Evolutionary conservation across 2,329 filamentous ascomycete species (phyloP).

Genomic region (Diaporthe sp.): DNA sequence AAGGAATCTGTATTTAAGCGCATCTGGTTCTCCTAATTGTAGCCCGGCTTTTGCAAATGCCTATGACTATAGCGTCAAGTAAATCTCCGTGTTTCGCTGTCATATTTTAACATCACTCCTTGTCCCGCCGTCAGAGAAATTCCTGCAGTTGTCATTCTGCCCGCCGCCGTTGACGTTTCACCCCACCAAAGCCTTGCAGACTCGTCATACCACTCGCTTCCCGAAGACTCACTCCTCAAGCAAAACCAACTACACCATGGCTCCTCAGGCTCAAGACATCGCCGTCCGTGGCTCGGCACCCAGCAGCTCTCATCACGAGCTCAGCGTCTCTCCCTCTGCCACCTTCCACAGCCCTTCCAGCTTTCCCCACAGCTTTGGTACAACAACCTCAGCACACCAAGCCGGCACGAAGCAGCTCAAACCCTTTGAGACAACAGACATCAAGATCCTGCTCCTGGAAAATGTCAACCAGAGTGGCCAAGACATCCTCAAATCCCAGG

Average conservation of each 20-base stretch:
- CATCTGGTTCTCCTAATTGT: conserved; percentile 14
- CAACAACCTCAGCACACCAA: conserved; percentile 28
- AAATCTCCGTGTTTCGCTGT: conserved; percentile 29
- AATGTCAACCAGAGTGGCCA: conserved; percentile 94
- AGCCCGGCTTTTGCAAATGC: not conserved
- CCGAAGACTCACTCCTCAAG: conserved; percentile 11
- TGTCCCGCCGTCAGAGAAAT: conserved; percentile 14
- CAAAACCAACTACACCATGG: conserved; percentile 32
- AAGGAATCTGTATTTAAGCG: conserved; percentile 29
- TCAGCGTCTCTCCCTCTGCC: conserved; percentile 79
- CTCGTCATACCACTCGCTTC: conserved; percentile 31
- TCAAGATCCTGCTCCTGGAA: conserved; percentile 95
- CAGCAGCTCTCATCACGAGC: conserved; percentile 67
- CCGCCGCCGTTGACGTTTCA: conserved; percentile 19
- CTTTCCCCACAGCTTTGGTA: conserved; percentile 58
- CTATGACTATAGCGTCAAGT: conserved; percentile 9
- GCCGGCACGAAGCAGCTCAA: conserved; percentile 79
- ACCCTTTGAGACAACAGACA: conserved; percentile 94
- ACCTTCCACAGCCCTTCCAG: conserved; percentile 82
- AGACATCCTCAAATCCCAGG: conserved; percentile 85
- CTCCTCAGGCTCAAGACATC: conserved; percentile 39
- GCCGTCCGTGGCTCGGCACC: conserved; percentile 51
- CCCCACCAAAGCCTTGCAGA: conserved; percentile 32
- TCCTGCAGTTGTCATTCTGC: not conserved
- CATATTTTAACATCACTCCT: not conserved